Base-by-base conservation (phyloP, 2,329 filamentous ascomycete species). In the Cercospora sp. region DNA sequence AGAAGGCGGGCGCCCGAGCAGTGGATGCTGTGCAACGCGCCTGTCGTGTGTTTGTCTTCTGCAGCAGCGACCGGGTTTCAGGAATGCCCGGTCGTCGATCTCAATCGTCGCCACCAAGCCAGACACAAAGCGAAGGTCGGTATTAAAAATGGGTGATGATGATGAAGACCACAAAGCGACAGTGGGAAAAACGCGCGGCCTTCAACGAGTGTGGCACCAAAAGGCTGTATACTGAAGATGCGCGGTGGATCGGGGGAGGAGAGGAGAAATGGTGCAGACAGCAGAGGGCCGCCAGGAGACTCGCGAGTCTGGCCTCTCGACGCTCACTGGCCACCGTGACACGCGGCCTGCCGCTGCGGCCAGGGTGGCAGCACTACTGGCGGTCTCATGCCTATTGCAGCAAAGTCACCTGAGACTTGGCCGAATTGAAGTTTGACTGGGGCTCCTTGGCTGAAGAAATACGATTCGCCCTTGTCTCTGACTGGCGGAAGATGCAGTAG, bases 141-240 rank as follows among this genome's bases (percentile, higher is more conserved):
- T 55, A 43, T 45, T 43, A 59, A 53, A 63, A 32, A 40, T 49
- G 24, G 28, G 16, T 10, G 37, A 57, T 55, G 30, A 37, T 58
- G 45, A 55, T 55, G 57, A 43, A 45, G 21, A 59, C 43, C 43
- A 67, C 40, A 64, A 67, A 67, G 66, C 66, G 66, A 67, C 32
- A 21, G 65, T 55, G 12, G n/a, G 37, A 45, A 18, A 49, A 32
- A 43, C 49, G 58, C 63, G 57, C 32, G 37, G 57, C 49, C 43
- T 65, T 37, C 59, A 68, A 66, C 66, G 66, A 68, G 61, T 66
- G 66, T 66, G 37, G 9, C 40, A 28, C 37, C 43, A 37, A 65
- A 59, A 43, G 43, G 49, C 43, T 61, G 58, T 61, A 43, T 63
- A 24, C 30, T 21, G 28, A 51, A 34, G 61, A n/a, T 53, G 61